Evolutionary conservation across 768 basidiomycete genomes (phyloP), one percentile per base, ranked within the genome.

Genomic region (Postia placenta): DNA sequence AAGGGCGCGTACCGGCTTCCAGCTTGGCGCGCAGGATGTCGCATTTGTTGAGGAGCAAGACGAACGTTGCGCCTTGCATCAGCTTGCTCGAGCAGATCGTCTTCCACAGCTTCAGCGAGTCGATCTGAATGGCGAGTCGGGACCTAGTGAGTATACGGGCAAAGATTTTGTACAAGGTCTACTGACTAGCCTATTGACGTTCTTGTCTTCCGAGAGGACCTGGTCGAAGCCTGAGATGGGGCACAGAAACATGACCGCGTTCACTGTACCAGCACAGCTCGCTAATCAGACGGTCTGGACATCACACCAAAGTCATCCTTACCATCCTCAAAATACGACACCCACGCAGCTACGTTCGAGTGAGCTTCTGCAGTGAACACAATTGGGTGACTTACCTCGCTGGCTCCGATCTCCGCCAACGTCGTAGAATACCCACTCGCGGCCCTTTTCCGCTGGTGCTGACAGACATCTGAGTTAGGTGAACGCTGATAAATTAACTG

Each of bases 261-360:
- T 78, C 37, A 83, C 81, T 80, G 46, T 19, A 23, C n/a, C n/a
- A n/a, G n/a, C n/a, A n/a, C n/a, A n/a, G n/a, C n/a, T n/a, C n/a
- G n/a, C n/a, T n/a, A n/a, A n/a, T n/a, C n/a, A n/a, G n/a, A n/a
- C n/a, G n/a, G n/a, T n/a, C n/a, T n/a, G n/a, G n/a, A n/a, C n/a
- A n/a, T n/a, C n/a, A n/a, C n/a, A n/a, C n/a, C n/a, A n/a, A n/a
- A n/a, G n/a, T n/a, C n/a, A n/a, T n/a, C n/a, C 68, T 43, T 46
- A 81, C 81, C 78, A 59, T 83, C 76, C 48, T 85, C 81, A 49
- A 86, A 84, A 60, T 78, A 86, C 22, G 83, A 80, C 1, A 78
- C 78, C 84, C 83, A 85, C 3, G 76, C 74, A 48, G 77, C 81
- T 81, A 23, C 23, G 44, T 4, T 24, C 36, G 22, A 33, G 15